These are phyloP conservation scores for Pleurotus djamor DNA, from an alignment of 768 basidiomycete species.

Conservation along the genomic window DNA sequence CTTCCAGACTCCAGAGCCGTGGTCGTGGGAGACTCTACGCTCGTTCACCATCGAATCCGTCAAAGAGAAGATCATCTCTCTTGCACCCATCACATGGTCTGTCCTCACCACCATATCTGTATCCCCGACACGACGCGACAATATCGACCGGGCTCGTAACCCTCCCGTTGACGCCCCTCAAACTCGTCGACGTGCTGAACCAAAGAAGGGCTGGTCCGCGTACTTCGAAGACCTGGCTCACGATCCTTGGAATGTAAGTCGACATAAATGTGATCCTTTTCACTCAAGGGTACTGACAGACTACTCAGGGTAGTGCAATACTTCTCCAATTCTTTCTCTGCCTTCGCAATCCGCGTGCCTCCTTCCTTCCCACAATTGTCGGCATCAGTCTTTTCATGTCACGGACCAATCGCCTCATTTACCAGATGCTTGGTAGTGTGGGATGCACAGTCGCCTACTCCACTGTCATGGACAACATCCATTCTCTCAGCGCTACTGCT, in stretches of 20 bases:
- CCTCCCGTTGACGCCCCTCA: not conserved
- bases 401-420: constrained; percentile 13
- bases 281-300: not conserved
- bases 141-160: not conserved
- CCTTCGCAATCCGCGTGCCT: constrained; percentile 13
- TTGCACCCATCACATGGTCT: not conserved
- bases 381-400: constrained; percentile 15
- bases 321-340: constrained; percentile 6
- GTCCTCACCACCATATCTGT: not conserved
- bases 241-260: not conserved
- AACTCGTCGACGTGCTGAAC: not conserved
- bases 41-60: not conserved
- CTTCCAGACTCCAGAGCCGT: not conserved
- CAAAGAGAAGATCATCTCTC: not conserved
- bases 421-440: constrained; percentile 12
- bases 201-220: not conserved
- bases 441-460: constrained; percentile 16
- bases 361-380: constrained; percentile 15
- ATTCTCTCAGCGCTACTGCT: constrained; percentile 9
- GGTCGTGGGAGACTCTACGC: not conserved
- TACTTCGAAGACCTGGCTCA: not conserved
- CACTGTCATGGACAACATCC: constrained; percentile 12
- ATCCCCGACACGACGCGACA: not conserved
- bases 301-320: not conserved
- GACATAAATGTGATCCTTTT: not conserved